Percentiles rank a stretch among this genome's conserved stretches.
Conservation (phyloP, 108 stramenopile genomes). For the Bacterosira constricta region DNA sequence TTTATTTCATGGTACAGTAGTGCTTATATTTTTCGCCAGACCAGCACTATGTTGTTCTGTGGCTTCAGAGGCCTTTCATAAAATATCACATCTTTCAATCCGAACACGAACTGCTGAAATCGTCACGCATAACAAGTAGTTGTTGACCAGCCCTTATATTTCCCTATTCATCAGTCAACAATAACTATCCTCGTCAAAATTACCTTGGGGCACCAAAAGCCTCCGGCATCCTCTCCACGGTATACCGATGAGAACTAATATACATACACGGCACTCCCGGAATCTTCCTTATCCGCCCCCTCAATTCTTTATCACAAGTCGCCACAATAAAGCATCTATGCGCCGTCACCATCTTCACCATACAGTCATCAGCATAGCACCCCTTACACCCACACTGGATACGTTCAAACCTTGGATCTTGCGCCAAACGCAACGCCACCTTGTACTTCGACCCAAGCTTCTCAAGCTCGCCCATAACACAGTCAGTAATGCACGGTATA, state of each 20-base stretch:
- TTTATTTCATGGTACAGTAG: no score
- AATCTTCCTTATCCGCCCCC: slow-evolving; percentile 96
- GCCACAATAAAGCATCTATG: slow-evolving; percentile 99
- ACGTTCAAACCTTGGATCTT: slow-evolving; percentile 96
- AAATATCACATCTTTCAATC: no score
- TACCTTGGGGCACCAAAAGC: slow-evolving; percentile 91
- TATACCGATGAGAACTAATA: slow-evolving; percentile 94
- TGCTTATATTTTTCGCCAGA: no score
- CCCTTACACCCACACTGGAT: slow-evolving; percentile 93
- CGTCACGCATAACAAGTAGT: no score
- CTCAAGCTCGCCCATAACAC: slow-evolving; percentile 99
- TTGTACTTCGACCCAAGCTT: slow-evolving; percentile 98
- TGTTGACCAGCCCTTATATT: neutral
- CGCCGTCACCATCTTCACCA: slow-evolving; percentile 80
- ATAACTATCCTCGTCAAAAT: neutral
- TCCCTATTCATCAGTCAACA: neutral
- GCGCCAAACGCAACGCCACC: slow-evolving; percentile 95
- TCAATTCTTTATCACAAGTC: slow-evolving; percentile 98
- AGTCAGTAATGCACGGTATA: slow-evolving; percentile 96
- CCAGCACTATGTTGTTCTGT: no score
- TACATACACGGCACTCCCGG: slow-evolving; percentile 99
- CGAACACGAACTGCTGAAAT: no score
- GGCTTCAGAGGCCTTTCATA: no score
- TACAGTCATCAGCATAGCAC: slow-evolving; percentile 95
- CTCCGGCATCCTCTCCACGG: slow-evolving; percentile 98